Percentiles rank a stretch among this genome's conserved stretches.
Conservation (phyloP, 2,329 filamentous ascomycete genomes). For the Clarireedia sp. region DNA sequence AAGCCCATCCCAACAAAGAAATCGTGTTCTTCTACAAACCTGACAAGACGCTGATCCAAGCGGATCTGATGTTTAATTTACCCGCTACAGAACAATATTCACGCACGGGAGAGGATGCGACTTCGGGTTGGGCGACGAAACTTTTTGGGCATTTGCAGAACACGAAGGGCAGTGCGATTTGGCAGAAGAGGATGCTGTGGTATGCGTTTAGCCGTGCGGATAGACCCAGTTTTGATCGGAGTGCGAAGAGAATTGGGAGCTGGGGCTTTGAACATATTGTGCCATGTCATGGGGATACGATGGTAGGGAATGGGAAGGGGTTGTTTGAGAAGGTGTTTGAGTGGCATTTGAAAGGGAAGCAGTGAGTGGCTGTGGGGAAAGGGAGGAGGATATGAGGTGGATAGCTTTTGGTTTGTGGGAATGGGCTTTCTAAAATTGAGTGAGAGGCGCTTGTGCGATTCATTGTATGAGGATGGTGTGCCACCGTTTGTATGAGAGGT, state of each 20-base stretch:
- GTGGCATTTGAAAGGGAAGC: conserved; percentile 62
- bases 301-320: conserved; percentile 65
- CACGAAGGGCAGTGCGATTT: conserved; percentile 56
- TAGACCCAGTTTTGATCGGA: conserved; percentile 60
- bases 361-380: not conserved
- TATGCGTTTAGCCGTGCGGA: conserved; percentile 57
- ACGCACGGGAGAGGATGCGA: conserved; percentile 45
- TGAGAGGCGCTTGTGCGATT: too few species aligned
- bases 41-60: conserved; percentile 71
- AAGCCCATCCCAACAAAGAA: conserved; percentile 75
- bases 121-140: conserved; percentile 50
- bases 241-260: conserved; percentile 56
- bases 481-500: too few species aligned
- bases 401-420: too few species aligned
- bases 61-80: conserved; percentile 87
- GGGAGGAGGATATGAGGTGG: too few species aligned
- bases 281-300: conserved; percentile 87
- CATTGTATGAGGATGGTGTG: too few species aligned
- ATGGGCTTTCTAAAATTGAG: too few species aligned
- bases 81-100: conserved; percentile 81
- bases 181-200: conserved; percentile 78
- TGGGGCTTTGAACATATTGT: conserved; percentile 87
- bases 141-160: conserved; percentile 50
- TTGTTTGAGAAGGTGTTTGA: conserved; percentile 70
- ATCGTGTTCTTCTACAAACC: conserved; percentile 81